A percentile compares a stretch with the other conserved stretches of the same genome.
These are phyloP conservation scores for Ustilago nuda DNA, from an alignment of 1,284 basidiomycete genomes.

Conservation along the genomic window DNA sequence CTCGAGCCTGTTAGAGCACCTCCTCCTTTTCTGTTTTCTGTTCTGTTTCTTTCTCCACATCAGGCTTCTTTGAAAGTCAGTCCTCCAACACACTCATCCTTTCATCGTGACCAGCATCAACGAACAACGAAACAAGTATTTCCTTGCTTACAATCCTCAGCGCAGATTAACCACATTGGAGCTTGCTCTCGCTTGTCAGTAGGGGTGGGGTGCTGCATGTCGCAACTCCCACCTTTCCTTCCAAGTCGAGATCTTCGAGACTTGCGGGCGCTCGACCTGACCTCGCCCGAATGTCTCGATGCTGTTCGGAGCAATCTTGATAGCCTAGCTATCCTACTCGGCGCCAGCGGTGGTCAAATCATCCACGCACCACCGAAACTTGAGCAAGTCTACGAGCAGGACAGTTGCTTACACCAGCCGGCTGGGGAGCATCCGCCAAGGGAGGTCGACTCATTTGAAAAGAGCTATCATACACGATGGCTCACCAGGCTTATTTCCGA, in stretches of 20 bases:
- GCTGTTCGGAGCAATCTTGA: slow-evolving; percentile 20
- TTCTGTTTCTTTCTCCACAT: not conserved
- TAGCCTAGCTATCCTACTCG: slow-evolving; percentile 28
- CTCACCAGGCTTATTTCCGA: slow-evolving; percentile 47
- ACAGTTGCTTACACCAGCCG: not conserved
- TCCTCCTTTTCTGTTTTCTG: not conserved
- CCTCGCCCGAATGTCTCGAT: slow-evolving; percentile 18
- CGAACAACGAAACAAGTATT: not conserved
- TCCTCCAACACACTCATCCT: not conserved
- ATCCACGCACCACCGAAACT: slow-evolving; percentile 21
- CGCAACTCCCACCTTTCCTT: slow-evolving; percentile 25
- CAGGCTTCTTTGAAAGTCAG: not conserved
- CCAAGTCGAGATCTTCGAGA: slow-evolving; percentile 50
- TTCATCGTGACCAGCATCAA: slow-evolving; percentile 1
- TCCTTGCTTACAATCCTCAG: not conserved
- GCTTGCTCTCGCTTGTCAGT: not conserved
- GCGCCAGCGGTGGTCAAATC: slow-evolving; percentile 36
- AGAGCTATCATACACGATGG: slow-evolving; percentile 41
- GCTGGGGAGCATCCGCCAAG: slow-evolving; percentile 25
- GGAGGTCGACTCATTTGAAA: slow-evolving; percentile 40
- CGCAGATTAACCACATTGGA: not conserved
- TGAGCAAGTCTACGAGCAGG: not conserved
- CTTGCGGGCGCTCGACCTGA: slow-evolving; percentile 37
- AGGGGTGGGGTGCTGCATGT: slow-evolving; percentile 22
- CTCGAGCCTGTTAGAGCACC: not conserved